These are phyloP conservation scores for Colletotrichum sp. DNA, from an alignment of 2,329 filamentous ascomycete species.

Conservation along the genomic window DNA sequence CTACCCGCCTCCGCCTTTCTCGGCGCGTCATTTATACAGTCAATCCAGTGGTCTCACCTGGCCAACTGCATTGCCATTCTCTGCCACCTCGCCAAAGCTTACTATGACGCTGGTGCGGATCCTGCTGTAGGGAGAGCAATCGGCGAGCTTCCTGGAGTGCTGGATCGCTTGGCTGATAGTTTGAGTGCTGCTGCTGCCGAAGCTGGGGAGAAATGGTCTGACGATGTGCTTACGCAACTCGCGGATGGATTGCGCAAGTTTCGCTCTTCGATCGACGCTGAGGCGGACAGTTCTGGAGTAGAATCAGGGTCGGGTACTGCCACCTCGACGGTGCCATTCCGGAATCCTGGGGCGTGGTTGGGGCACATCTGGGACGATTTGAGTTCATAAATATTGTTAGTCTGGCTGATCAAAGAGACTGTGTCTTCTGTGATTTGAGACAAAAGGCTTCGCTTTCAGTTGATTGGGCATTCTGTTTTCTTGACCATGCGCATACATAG, in stretches of 20 bases:
- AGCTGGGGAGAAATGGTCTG: rapidly evolving
- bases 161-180: not conserved
- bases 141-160: not conserved
- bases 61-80: not conserved
- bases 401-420: rapidly evolving
- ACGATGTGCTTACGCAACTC: not conserved
- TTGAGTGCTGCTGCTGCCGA: not conserved
- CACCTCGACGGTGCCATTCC: not conserved
- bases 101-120: rapidly evolving
- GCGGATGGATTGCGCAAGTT: not conserved
- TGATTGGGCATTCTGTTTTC: too few relatives aligned
- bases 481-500: too few relatives aligned
- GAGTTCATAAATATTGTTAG: not conserved
- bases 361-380: not conserved
- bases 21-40: not conserved
- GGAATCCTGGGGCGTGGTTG: not conserved
- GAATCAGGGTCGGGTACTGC: not conserved
- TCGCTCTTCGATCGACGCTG: not conserved
- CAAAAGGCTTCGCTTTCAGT: too few relatives aligned
- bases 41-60: not conserved
- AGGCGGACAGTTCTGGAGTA: rapidly evolving
- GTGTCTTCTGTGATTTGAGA: too few relatives aligned
- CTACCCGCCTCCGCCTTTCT: not conserved
- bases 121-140: not conserved
- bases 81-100: not conserved